Evolutionary conservation across 106 monocot genomes (phyloP).

Genomic region (Phalaenopsis aphrodite): DNA sequence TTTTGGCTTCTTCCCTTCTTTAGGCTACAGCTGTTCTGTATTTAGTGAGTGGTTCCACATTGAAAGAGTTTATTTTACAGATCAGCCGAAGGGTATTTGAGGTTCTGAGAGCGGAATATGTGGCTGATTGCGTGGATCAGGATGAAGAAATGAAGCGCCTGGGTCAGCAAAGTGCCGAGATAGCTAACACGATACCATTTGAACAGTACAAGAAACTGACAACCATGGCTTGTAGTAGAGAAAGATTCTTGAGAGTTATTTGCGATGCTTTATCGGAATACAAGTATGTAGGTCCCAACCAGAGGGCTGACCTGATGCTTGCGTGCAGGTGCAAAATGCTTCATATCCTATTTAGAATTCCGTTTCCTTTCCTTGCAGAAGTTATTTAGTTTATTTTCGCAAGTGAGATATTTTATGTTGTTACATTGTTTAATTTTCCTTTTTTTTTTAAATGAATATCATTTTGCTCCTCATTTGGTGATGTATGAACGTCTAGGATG

Average conservation of each 20-base stretch:
- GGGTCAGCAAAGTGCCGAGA: slow-evolving; percentile 7
- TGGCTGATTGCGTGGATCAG: slow-evolving; percentile 8
- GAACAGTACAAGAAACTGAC: slow-evolving; percentile 56
- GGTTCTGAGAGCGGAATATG: slow-evolving; percentile 21
- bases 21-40: neutral
- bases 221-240: slow-evolving; percentile 33
- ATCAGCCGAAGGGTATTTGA: slow-evolving; percentile 87
- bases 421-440: neutral
- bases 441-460: neutral
- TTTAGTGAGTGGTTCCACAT: neutral
- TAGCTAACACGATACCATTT: slow-evolving; percentile 28
- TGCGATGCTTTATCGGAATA: slow-evolving; percentile 56
- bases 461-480: neutral
- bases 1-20: neutral
- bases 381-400: neutral
- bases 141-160: neutral
- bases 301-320: slow-evolving; percentile 48
- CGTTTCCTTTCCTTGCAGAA: neutral
- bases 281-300: slow-evolving; percentile 66
- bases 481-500: no score
- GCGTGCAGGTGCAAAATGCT: slow-evolving; percentile 43
- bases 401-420: neutral
- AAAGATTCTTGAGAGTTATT: slow-evolving; percentile 39
- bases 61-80: slow-evolving; percentile 20
- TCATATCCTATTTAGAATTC: neutral